Base-by-base conservation (phyloP, 495 filamentous ascomycete genomes). In the Chaetomium fimeti region DNA sequence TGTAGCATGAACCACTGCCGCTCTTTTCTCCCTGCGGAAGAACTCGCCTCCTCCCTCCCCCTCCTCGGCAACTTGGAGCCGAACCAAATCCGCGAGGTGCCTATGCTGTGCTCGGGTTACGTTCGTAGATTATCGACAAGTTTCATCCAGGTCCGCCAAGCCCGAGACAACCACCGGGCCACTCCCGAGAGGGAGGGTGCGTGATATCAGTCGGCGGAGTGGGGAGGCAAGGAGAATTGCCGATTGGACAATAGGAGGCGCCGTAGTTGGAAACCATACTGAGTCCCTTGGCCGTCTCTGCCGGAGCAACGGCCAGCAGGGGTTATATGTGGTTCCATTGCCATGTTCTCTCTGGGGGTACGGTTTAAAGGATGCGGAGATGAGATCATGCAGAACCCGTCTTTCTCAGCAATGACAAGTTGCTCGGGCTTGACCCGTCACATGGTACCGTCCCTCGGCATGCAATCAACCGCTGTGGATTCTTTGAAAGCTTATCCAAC, bases 121-220 rank as follows among this genome's bases (percentile, higher is more conserved):
- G 12, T 15, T 29, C 27, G 16, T n/a, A 18, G 49, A 28, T 5
- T 5, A 28, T 53, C 28, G 27, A 24, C 5, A 18, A 40, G 11
- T 38, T 15, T 27, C 18, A 57, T 57, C 20, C 36, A 42, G 6
- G 20, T 3, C 6, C 38, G 55, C 55, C 55, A 57, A 57, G 55
- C 55, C 55, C 55, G 32, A 38, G 16, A 57, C 36, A 43, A n/a
- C 36, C 55, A 15, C 32, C 38, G 55, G 28, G 7, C 18, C 38
- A 43, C n/a, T 42, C 11, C 22, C 20, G 55, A 43, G 53, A 56
- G 24, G 38, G 55, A 27, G 55, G 55, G 32, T 5, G 38, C 1
- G n/a, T 38, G 29, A 36, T 56, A 29, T 36, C 20, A 2, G 16
- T 18, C n/a, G 22, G 11, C 32, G 18, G 8, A 29, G 18, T 24